Percentiles rank a stretch among this genome's conserved stretches.
phyloP scores from a whole-genome alignment of 352 stramenopile species.

The Pythium vanterpoolii region DNA sequence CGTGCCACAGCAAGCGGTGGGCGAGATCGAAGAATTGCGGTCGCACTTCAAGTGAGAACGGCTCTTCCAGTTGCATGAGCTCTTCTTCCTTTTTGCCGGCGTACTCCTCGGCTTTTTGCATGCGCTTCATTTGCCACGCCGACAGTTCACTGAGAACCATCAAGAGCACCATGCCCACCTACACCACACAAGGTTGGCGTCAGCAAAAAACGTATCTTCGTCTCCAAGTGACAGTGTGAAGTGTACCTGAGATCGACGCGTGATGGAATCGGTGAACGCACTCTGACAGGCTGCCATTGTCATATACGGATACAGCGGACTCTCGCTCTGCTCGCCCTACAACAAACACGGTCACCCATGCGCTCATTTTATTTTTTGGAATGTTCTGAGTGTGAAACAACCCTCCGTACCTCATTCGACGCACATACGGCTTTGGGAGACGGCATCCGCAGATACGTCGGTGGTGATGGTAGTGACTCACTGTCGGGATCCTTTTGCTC shows the following conservation, averaged over 20 bases:
- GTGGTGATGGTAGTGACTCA: background rate
- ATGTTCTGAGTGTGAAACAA: no score
- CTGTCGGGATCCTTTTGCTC: background rate
- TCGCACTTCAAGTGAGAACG: conserved; percentile 80
- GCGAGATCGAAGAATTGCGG: conserved; percentile 70
- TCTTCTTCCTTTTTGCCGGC: conserved; percentile 64
- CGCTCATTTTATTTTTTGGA: background rate
- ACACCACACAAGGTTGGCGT: background rate
- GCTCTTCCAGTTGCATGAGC: conserved; percentile 73
- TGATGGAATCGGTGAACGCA: conserved; percentile 42
- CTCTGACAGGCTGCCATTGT: conserved; percentile 24
- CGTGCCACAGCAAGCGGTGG: conserved; percentile 52
- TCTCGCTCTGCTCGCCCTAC: conserved; percentile 24
- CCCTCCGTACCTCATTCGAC: conserved; percentile 12
- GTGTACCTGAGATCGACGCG: conserved; percentile 65
- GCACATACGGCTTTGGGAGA: conserved; percentile 20
- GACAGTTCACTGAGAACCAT: conserved; percentile 75
- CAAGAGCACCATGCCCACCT: conserved; percentile 74
- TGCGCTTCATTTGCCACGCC: conserved; percentile 87
- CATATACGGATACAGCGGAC: conserved; percentile 25
- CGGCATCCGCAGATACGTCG: conserved; percentile 12
- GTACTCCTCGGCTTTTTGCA: conserved; percentile 80
- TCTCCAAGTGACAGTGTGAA: background rate
- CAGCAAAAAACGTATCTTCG: conserved; percentile 7
- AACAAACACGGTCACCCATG: background rate